phyloP scores from a whole-genome alignment of 345 rosid species.

The Nephelium lappaceum region DNA sequence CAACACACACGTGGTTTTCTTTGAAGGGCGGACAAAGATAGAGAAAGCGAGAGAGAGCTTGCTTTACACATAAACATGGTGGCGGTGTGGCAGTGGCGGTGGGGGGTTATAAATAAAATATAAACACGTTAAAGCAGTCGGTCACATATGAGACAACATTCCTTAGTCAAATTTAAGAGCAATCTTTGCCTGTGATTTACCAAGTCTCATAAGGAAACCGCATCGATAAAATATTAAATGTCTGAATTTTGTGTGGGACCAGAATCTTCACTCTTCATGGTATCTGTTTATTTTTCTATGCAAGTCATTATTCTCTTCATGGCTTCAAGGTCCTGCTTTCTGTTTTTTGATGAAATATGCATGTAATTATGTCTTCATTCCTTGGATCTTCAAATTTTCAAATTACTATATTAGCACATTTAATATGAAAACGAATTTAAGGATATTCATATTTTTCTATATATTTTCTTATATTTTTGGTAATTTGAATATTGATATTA shows the following conservation, averaged over 20 bases:
- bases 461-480: too few species aligned
- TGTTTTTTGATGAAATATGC: too few species aligned
- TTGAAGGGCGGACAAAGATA: background rate
- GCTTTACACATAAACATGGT: background rate
- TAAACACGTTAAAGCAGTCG: background rate
- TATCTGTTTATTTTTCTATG: background rate
- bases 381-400: too few species aligned
- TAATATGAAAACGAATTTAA: too few species aligned
- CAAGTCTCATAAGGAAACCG: background rate
- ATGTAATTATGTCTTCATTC: conserved; percentile 31
- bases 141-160: too few species aligned
- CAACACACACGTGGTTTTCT: conserved; percentile 25
- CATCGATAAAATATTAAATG: background rate
- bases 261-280: conserved; percentile 8
- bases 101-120: background rate
- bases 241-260: background rate
- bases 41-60: background rate
- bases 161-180: background rate
- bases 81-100: background rate
- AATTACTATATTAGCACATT: too few species aligned
- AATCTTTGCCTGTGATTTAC: background rate
- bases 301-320: background rate
- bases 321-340: background rate
- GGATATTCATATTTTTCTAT: too few species aligned
- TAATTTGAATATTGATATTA: too few species aligned